Evolutionary conservation across 2,329 filamentous ascomycete species (phyloP).

Genomic region (Pyricularia pennisetigena): DNA sequence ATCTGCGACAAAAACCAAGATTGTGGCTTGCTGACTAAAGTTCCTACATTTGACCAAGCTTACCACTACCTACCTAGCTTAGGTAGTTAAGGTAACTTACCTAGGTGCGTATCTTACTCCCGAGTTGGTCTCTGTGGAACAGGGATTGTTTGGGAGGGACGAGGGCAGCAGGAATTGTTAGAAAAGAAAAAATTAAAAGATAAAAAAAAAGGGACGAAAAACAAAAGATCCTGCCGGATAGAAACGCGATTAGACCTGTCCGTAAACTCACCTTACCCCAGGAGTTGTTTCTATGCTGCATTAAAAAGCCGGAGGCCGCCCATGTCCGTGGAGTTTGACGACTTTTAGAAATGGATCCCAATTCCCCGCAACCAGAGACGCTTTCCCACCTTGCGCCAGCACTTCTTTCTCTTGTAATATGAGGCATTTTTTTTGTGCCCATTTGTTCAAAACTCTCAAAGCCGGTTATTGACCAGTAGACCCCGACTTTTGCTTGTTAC

Average conservation of each 20-base stretch:
- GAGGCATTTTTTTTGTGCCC: not conserved
- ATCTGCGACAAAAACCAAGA: not conserved
- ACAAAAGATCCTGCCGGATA: not conserved
- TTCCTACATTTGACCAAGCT: not conserved
- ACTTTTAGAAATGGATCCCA: not conserved
- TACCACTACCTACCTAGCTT: not conserved
- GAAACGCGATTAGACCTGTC: too few species aligned
- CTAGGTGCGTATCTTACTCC: not conserved
- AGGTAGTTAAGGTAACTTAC: not conserved
- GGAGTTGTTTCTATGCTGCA: too few species aligned
- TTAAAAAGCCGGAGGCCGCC: not conserved
- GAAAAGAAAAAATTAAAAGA: not conserved
- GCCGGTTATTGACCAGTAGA: not conserved
- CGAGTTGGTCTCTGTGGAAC: not conserved
- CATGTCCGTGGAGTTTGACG: not conserved
- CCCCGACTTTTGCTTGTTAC: not conserved
- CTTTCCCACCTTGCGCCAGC: not conserved
- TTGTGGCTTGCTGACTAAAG: not conserved
- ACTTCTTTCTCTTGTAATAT: not conserved
- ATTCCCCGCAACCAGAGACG: not conserved
- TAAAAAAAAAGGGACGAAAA: not conserved
- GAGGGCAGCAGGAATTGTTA: not conserved
- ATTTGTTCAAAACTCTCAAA: not conserved
- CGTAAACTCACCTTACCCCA: too few species aligned
- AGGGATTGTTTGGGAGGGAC: not conserved